Percentiles rank a stretch among this genome's conserved stretches.
Evolutionary conservation across 257 asterid species (phyloP).

Genomic region (Solanum ossicruentum): DNA sequence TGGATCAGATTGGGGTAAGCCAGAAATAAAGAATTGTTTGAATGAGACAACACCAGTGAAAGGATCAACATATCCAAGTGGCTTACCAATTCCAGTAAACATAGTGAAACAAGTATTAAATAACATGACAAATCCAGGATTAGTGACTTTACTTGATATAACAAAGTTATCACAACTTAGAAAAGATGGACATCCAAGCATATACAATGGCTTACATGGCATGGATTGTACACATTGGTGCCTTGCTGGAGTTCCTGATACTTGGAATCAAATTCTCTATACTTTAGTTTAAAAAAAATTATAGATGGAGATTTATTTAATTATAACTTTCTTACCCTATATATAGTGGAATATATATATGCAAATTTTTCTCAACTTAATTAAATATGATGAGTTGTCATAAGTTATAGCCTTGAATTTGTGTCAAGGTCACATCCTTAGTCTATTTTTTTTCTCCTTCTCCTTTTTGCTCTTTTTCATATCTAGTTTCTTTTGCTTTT

Average conservation of each 20-base stretch:
- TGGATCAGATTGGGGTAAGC: conserved; percentile 43
- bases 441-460: too few species aligned
- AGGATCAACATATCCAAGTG: conserved; percentile 38
- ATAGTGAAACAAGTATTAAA: conserved; percentile 25
- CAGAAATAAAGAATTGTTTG: conserved; percentile 18
- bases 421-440: background rate
- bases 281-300: background rate
- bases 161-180: conserved; percentile 46
- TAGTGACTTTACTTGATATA: conserved; percentile 26
- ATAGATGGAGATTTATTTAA: background rate
- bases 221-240: conserved; percentile 76
- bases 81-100: conserved; percentile 17
- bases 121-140: background rate
- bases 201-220: conserved; percentile 17
- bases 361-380: background rate
- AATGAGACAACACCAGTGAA: conserved; percentile 27
- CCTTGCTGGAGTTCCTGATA: conserved; percentile 48
- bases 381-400: background rate
- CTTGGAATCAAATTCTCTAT: conserved; percentile 53
- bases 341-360: background rate
- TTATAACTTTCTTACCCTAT: background rate
- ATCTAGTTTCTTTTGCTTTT: too few species aligned
- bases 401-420: background rate
- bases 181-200: conserved; percentile 50
- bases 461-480: too few species aligned